These are phyloP conservation scores for Diplodia mutila DNA, from an alignment of 2,329 filamentous ascomycete genomes.

Conservation along the genomic window DNA sequence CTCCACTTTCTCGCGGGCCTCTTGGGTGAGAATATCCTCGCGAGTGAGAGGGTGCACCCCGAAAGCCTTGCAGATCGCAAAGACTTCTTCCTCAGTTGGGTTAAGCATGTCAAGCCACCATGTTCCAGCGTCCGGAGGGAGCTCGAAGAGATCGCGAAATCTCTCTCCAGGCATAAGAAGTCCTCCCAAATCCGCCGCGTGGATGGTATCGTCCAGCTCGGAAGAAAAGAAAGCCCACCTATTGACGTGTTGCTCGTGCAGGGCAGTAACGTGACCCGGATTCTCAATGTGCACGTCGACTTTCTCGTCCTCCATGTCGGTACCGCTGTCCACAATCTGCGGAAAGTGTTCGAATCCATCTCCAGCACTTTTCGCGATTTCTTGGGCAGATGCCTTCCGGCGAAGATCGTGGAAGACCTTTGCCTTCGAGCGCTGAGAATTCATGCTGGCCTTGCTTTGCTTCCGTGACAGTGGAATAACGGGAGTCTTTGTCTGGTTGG, in stretches of 20 bases:
- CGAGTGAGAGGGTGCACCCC: conserved; percentile 93
- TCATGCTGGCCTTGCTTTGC: conserved; percentile 40
- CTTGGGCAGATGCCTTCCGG: conserved; percentile 1
- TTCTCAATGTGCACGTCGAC: conserved; percentile 40
- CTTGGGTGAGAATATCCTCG: conserved; percentile 93
- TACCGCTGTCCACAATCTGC: conserved; percentile 31
- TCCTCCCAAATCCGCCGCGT: conserved; percentile 85
- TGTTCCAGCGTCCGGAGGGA: conserved; percentile 74
- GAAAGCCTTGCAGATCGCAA: conserved; percentile 89
- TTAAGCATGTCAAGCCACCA: conserved; percentile 98
- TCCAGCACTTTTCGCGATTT: conserved; percentile 37
- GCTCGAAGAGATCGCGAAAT: conserved; percentile 83
- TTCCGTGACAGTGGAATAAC: conserved; percentile 44
- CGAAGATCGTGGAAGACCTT: conserved; percentile 67
- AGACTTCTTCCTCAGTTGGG: conserved; percentile 85
- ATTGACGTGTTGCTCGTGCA: conserved; percentile 63
- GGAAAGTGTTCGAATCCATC: conserved; percentile 27
- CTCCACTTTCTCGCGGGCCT: conserved; percentile 97
- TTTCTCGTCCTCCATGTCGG: conserved; percentile 50
- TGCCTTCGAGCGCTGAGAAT: conserved; percentile 50
- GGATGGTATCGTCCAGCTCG: conserved; percentile 89
- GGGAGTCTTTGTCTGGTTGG: conserved; percentile 54
- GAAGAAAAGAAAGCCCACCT: conserved; percentile 98
- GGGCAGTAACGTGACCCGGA: conserved; percentile 33
- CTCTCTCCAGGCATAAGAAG: conserved; percentile 87